A percentile compares a stretch with the other conserved stretches of the same genome.
Evolutionary conservation across 352 stramenopile species (phyloP).

Genomic region (Pythium guiyangense): DNA sequence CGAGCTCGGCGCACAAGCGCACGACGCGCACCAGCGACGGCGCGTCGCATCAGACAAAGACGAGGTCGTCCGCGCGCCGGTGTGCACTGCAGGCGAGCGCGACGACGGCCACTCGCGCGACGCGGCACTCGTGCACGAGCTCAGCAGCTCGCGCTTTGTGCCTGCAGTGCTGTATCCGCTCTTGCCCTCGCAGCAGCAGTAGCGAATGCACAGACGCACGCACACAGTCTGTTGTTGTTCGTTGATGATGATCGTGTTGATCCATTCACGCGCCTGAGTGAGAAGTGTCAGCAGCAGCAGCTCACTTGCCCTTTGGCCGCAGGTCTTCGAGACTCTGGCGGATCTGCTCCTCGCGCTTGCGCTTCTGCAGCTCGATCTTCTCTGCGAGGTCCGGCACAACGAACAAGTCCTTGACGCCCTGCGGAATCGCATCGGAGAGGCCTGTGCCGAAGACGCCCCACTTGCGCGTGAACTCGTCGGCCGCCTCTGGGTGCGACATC

Average conservation of each 20-base stretch:
- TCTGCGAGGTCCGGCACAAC: conserved; percentile 59
- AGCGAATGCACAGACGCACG: no score
- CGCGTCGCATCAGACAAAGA: conserved; percentile 24
- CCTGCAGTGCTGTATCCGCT: conserved; percentile 61
- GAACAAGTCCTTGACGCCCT: conserved; percentile 61
- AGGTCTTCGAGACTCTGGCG: conserved; percentile 68
- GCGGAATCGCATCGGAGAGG: conserved; percentile 64
- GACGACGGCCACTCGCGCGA: conserved; percentile 14
- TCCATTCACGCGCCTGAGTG: background rate
- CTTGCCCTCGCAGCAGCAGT: conserved; percentile 27
- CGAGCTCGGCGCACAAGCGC: conserved; percentile 9
- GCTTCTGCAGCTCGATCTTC: conserved; percentile 66
- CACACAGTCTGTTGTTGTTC: no score
- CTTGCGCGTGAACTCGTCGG: conserved; percentile 65
- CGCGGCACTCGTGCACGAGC: conserved; percentile 19
- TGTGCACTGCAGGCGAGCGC: conserved; percentile 2
- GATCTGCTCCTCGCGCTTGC: conserved; percentile 67
- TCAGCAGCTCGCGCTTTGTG: conserved; percentile 36
- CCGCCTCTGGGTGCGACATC: conserved; percentile 69
- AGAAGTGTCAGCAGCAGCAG: background rate
- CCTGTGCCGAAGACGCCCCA: conserved; percentile 85
- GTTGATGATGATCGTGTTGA: no score
- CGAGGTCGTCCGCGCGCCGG: conserved; percentile 6
- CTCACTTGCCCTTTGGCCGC: conserved; percentile 62
- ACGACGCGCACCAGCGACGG: background rate